Conservation (phyloP, 176 grass and related monocot species). For the Juncus effusus region DNA sequence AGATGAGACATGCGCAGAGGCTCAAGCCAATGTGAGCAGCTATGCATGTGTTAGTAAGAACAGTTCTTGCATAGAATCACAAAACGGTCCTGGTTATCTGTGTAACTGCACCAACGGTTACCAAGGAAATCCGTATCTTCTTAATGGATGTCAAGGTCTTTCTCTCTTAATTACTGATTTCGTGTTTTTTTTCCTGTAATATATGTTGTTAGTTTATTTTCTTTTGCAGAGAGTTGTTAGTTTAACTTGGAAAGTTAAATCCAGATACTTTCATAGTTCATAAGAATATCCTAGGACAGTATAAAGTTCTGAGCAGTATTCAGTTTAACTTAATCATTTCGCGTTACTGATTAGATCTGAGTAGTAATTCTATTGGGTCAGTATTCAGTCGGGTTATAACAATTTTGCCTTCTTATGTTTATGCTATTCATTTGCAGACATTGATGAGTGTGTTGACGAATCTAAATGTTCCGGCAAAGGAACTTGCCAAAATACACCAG, state of each 20-base stretch:
- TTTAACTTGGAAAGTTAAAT: too few species aligned
- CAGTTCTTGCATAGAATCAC: neutral
- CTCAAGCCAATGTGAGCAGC: neutral
- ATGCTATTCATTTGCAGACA: slow-evolving; percentile 31
- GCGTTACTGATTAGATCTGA: neutral
- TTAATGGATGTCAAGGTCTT: neutral
- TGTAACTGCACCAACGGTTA: neutral
- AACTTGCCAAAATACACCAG: slow-evolving; percentile 38
- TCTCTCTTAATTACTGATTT: neutral
- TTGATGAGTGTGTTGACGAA: slow-evolving; percentile 46
- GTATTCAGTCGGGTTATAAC: too few species aligned
- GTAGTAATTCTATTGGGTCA: neutral
- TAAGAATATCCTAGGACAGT: too few species aligned
- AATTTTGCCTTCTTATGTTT: too few species aligned
- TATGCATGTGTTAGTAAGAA: neutral
- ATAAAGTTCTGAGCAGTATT: too few species aligned
- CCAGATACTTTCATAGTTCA: too few species aligned
- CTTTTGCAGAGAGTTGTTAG: neutral
- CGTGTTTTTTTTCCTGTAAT: neutral
- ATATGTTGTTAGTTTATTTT: neutral
- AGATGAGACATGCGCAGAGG: neutral
- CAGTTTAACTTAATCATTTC: neutral
- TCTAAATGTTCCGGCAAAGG: slow-evolving; percentile 38
- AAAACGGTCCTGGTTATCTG: neutral
- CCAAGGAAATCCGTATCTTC: slow-evolving; percentile 2